These are phyloP conservation scores for Alternaria burnsii DNA, from an alignment of 2,329 filamentous ascomycete species.

Conservation along the genomic window DNA sequence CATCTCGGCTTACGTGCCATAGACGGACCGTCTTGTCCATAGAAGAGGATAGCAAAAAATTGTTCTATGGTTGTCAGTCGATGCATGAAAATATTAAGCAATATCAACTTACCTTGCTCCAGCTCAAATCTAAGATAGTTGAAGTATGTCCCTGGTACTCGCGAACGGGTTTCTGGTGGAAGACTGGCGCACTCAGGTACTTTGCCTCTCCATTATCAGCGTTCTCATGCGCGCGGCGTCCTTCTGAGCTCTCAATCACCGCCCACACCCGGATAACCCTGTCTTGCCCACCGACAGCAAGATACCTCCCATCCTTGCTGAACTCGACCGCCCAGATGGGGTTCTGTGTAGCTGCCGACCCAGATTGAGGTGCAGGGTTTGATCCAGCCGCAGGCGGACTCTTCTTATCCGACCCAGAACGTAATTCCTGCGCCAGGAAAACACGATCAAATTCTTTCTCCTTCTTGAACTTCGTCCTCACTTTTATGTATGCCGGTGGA, in stretches of 20 bases:
- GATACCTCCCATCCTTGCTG: constrained; percentile 87
- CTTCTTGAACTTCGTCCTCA: constrained; percentile 82
- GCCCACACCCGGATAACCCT: constrained; percentile 86
- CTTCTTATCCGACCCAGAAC: constrained; percentile 58
- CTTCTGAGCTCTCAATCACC: constrained; percentile 82
- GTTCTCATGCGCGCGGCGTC: constrained; percentile 76
- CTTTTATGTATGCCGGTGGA: constrained; percentile 89
- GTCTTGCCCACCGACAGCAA: constrained; percentile 93
- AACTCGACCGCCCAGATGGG: constrained; percentile 95
- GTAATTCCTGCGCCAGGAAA: constrained; percentile 92
- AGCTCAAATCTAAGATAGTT: constrained; percentile 89
- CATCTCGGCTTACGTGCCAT: constrained; percentile 86
- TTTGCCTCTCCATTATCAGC: constrained; percentile 70
- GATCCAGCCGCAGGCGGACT: constrained; percentile 33
- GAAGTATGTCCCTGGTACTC: constrained; percentile 86
- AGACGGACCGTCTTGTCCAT: constrained; percentile 98
- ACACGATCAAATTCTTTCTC: constrained; percentile 82
- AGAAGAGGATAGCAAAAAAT: constrained; percentile 91
- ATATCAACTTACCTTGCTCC: constrained; percentile 76
- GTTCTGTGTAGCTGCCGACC: constrained; percentile 55
- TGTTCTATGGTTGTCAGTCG: constrained; percentile 66
- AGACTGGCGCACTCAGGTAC: constrained; percentile 87
- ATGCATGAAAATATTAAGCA: neutral
- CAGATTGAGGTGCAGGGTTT: constrained; percentile 43
- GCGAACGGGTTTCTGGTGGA: constrained; percentile 77